phyloP scores from a whole-genome alignment of 2,329 filamentous ascomycete species.

The Sarocladiaceae sp. region DNA sequence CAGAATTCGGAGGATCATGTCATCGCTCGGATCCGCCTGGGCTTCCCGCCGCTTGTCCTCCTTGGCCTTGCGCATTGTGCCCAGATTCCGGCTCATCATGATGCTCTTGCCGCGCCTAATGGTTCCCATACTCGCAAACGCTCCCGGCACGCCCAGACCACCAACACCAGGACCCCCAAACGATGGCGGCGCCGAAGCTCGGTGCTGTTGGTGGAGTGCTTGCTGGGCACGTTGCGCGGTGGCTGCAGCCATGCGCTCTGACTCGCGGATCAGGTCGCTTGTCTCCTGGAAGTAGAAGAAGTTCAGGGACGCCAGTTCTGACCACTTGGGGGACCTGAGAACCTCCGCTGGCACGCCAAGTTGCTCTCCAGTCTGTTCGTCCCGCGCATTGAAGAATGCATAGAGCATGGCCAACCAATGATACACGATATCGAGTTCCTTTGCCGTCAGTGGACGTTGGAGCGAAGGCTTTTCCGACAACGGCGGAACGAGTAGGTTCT shows the following conservation, averaged over 20 bases:
- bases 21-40: slow-evolving; percentile 92
- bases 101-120: slow-evolving; percentile 69
- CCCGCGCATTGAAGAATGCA: slow-evolving; percentile 89
- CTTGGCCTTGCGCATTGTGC: slow-evolving; percentile 93
- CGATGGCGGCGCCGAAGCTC: slow-evolving; percentile 60
- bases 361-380: slow-evolving; percentile 73
- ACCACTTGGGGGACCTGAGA: slow-evolving; percentile 95
- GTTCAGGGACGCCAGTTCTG: slow-evolving; percentile 91
- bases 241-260: slow-evolving; percentile 88
- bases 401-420: slow-evolving; percentile 89
- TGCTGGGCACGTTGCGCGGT: slow-evolving; percentile 70
- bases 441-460: slow-evolving; percentile 75
- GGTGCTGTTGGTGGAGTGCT: slow-evolving; percentile 53
- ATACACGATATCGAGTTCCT: slow-evolving; percentile 91
- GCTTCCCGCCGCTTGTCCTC: slow-evolving; percentile 93
- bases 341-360: slow-evolving; percentile 86
- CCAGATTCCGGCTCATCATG: slow-evolving; percentile 89
- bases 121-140: slow-evolving; percentile 61
- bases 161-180: slow-evolving; percentile 21
- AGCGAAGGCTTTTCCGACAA: slow-evolving; percentile 89
- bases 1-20: slow-evolving; percentile 94
- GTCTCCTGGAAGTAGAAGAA: slow-evolving; percentile 98
- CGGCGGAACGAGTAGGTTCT: slow-evolving; percentile 83
- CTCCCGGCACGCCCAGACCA: slow-evolving; percentile 25
- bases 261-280: slow-evolving; percentile 87